Conservation (phyloP, 176 grass and related monocot genomes). For the Phragmites australis region DNA sequence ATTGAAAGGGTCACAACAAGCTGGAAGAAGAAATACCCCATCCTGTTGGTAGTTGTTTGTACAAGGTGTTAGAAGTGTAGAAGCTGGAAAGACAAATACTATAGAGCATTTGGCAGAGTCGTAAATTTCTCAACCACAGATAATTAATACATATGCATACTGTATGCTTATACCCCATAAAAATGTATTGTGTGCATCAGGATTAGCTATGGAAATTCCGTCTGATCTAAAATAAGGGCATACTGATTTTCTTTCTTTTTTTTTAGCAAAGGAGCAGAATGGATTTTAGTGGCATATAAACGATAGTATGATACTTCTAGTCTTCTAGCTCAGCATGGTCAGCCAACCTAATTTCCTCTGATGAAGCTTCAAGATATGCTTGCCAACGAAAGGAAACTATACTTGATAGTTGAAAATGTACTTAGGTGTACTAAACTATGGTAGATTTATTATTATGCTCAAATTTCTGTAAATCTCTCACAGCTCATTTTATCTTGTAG, state of each 20-base stretch:
- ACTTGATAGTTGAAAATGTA: background rate
- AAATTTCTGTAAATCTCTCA: too few species aligned
- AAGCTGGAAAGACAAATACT: background rate
- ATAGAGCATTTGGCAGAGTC: background rate
- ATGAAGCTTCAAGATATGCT: background rate
- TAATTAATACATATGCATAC: background rate
- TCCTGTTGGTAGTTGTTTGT: constrained; percentile 54
- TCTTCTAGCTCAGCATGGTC: background rate
- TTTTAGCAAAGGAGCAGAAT: background rate
- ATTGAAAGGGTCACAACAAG: constrained; percentile 95
- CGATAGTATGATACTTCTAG: background rate
- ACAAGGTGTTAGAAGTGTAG: constrained; percentile 20
- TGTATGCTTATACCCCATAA: background rate
- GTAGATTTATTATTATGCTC: background rate
- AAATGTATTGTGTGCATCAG: background rate
- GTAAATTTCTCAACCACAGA: background rate
- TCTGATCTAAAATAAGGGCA: background rate
- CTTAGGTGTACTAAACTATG: background rate
- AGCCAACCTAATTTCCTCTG: background rate
- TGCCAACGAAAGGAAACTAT: too few species aligned
- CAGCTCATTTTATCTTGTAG: background rate
- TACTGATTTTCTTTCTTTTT: background rate
- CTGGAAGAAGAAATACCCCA: constrained; percentile 82
- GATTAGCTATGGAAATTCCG: background rate
- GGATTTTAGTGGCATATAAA: background rate